These are phyloP conservation scores for Diaporthe helianthi DNA, from an alignment of 2,329 filamentous ascomycete genomes.

Conservation along the genomic window DNA sequence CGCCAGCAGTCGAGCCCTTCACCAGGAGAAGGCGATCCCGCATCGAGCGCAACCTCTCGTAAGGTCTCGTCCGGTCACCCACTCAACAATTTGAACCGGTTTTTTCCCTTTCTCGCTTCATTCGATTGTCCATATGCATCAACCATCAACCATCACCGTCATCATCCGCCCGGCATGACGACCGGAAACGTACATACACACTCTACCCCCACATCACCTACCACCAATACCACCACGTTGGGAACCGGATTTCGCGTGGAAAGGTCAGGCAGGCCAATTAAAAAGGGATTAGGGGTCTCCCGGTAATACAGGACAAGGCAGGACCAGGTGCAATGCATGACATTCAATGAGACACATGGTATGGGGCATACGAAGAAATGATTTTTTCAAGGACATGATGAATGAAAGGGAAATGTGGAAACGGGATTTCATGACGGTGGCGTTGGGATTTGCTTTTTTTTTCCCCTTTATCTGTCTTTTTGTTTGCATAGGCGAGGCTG, in stretches of 20 bases:
- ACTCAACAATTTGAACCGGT: background rate
- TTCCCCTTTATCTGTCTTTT: background rate
- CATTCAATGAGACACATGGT: background rate
- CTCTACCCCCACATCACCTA: background rate
- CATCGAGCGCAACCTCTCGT: conserved; percentile 28
- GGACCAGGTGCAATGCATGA: background rate
- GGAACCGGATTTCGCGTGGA: background rate
- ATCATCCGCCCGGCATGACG: background rate
- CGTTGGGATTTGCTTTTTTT: conserved; percentile 6
- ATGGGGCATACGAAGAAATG: conserved; percentile 3
- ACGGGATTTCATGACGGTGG: background rate
- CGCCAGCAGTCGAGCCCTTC: conserved; percentile 31
- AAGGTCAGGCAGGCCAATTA: background rate
- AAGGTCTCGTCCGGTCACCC: background rate
- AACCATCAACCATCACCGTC: background rate
- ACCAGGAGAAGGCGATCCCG: conserved; percentile 29
- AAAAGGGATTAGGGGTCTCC: too few relatives aligned
- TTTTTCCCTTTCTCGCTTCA: background rate
- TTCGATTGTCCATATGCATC: conserved; percentile 22
- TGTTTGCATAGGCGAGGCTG: conserved; percentile 22
- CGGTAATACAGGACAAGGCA: background rate
- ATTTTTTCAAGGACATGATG: too few relatives aligned
- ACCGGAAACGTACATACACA: background rate
- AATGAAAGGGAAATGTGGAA: background rate
- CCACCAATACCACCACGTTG: background rate